Base-by-base conservation (phyloP, 2,329 filamentous ascomycete species). In the Trichophyton benhamiae region DNA sequence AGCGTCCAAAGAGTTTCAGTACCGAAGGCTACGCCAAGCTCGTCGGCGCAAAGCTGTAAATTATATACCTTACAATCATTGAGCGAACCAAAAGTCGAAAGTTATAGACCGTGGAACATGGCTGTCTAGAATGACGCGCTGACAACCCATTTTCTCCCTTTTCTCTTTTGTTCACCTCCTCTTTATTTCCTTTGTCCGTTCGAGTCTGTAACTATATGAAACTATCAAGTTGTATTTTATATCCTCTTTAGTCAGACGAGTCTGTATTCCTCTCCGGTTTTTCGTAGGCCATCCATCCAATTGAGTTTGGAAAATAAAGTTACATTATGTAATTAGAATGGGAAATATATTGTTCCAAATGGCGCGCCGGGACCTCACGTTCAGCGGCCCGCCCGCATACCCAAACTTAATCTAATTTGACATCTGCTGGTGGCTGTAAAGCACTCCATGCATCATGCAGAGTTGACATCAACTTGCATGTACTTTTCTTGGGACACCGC, bases 1-100 rank as follows among this genome's bases (percentile, higher is more conserved):
- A 99, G 87, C 84, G 94, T 76, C 94, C 94, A 79, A 99, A 99
- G 88, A 92, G 87, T 66, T 99, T 96, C 88, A 95, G 89, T 76
- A 99, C 94, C 64, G 90, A 91, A 74, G 92, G 92, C 76, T 97
- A 91, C 83, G 86, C 89, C 77, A 92, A 97, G 85, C 86, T 97
- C 70, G 86, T 88, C 68, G 85, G 85, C 76, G 91, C 91, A 74
- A 91, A 91, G 82, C 82, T 96, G 79, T 97, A 90, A 88, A 58
- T n/a, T 27, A 44, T 36, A 30, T 17, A 48, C 7, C 33, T n/a
- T 15, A 25, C 49, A 15, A 30, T 22, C 49, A 13, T 30, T n/a
- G 13, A 53, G 27, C 49, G 49, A 53, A 53, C 22, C 11, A 53
- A 53, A 53, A 53, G 33, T 38, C 33, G 33, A 38, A 22, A 20